Base-by-base conservation (phyloP, 1,284 basidiomycete species). In the Tylopilus sp. region DNA sequence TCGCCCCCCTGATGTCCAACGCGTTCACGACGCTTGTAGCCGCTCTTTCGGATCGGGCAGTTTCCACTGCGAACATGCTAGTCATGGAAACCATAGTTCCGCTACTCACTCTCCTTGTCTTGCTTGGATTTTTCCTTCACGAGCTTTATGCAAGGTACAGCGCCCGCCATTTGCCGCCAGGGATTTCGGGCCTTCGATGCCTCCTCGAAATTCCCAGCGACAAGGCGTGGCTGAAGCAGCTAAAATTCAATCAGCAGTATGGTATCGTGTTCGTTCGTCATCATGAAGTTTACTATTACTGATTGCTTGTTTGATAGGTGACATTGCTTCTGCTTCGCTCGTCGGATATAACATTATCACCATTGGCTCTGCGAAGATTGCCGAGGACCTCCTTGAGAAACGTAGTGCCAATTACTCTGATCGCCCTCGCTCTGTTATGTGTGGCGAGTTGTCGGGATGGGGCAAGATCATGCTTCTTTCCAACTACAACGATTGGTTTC, bases 381-480 rank as follows among this genome's bases (percentile, higher is more conserved):
- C 74, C 0, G 60, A 57, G 29, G 72, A 74, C 24, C 53, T 76
- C 10, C 69, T 74, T 3, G 72, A 74, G 24, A 74, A 73, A 32
- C 70, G 63, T 18, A 57, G 71, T 3, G 8, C 38, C 9, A 74
- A 71, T n/a, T 74, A 71, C 58, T 52, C 70, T 26, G 74, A 76
- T 52, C 65, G 72, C 29, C 74, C 74, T 39, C 58, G 61, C 19
- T 69, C 74, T 1, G 54, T 71, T 2, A 75, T 77, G 73, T 57
- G 64, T 8, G 73, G 76, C 7, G 70, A 74, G 54, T 64, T 77
- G 5, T 67, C 63, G 12, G 77, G 75, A 18, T 78, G 77, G 78
- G 68, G 68, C 19, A 68, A 76, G 36, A 68, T 72, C 6, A 70
- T 78, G 67, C 67, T 72, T 10, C 69, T 80, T 7, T 67, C 65